Base-by-base conservation (phyloP, 495 filamentous ascomycete species). In the Aspergillus diversus region DNA sequence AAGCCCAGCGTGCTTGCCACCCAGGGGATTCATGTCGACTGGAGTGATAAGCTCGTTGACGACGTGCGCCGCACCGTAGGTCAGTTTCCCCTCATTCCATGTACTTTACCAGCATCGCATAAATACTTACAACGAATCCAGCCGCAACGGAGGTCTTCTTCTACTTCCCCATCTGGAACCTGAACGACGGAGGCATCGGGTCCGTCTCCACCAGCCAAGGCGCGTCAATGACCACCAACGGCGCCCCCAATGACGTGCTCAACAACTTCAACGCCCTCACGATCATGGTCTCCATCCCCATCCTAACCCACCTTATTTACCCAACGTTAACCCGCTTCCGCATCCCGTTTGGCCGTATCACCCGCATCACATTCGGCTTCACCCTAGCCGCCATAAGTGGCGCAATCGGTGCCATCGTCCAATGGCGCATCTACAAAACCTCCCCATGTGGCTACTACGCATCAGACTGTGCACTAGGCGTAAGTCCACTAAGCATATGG, bases 241-340 rank as follows among this genome's bases (percentile, higher is more conserved):
- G 88, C 17, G 85, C 86, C 0, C 89, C 89, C 46, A 92, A 91
- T 72, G 89, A 92, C 60, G 71, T 90, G 27, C 82, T 91, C 51
- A 73, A 64, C 66, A 92, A 90, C 75, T 87, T 91, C 74, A 90
- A 90, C 75, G 80, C 89, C 6, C 73, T 92, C 33, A 80, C 82
- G 8, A 86, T 92, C 66, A 88, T 92, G 65, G 71, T 86, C 61
- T 79, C 84, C 54, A 80, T 89, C 47, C 89, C 89, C 2, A 66
- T 91, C 56, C 75, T 89, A 59, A 87, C 86, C 65, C 84, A 83
- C 54, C 52, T 86, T 46, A 58, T 92, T 56, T 91, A 91, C 65
- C 90, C 90, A 0, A 16, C 73, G 1, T 78, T 91, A 7, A 77
- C 83, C 2, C 83, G 76, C 32, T 47, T 71, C 9, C 77, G 78